Evolutionary conservation across 179 eudicot genomes (phyloP).

Genomic region (Drosera spatulata): DNA sequence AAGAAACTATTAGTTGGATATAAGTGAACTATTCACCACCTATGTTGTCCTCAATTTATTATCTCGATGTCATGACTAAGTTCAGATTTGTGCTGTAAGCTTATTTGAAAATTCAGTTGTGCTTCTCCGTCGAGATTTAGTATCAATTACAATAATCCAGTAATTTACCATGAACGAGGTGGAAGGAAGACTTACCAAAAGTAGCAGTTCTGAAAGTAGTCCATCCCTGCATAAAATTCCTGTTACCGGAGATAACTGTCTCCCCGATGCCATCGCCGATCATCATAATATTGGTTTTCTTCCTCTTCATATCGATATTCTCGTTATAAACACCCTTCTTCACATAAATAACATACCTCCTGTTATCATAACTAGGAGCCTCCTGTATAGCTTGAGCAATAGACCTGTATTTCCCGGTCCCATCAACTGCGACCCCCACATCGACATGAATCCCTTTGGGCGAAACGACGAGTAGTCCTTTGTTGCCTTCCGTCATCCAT

Average conservation of each 20-base stretch:
- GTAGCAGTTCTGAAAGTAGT: slow-evolving; percentile 88
- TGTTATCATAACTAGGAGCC: slow-evolving; percentile 53
- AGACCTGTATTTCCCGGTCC: slow-evolving; percentile 48
- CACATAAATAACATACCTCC: slow-evolving; percentile 64
- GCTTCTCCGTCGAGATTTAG: too few relatives aligned
- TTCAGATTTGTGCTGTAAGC: too few relatives aligned
- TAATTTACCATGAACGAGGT: not conserved
- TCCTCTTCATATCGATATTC: slow-evolving; percentile 83
- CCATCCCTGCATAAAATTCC: slow-evolving; percentile 95
- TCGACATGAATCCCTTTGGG: slow-evolving; percentile 47
- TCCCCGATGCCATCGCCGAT: slow-evolving; percentile 83
- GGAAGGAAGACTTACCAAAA: slow-evolving; percentile 36
- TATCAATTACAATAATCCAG: too few relatives aligned
- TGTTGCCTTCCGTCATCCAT: slow-evolving; percentile 71
- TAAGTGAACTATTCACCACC: too few relatives aligned
- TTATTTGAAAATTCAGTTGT: too few relatives aligned
- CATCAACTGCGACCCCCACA: slow-evolving; percentile 60
- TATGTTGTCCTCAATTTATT: too few relatives aligned
- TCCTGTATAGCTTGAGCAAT: slow-evolving; percentile 48
- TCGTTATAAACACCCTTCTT: slow-evolving; percentile 19
- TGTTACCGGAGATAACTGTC: slow-evolving; percentile 46
- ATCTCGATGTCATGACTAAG: too few relatives aligned
- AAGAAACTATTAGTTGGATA: too few relatives aligned
- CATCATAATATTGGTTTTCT: slow-evolving; percentile 74
- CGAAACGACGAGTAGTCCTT: slow-evolving; percentile 24